Evolutionary conservation across 23 red algal genomes (phyloP).

Genomic region (Cyanidiococcus yangmingshanensis): DNA sequence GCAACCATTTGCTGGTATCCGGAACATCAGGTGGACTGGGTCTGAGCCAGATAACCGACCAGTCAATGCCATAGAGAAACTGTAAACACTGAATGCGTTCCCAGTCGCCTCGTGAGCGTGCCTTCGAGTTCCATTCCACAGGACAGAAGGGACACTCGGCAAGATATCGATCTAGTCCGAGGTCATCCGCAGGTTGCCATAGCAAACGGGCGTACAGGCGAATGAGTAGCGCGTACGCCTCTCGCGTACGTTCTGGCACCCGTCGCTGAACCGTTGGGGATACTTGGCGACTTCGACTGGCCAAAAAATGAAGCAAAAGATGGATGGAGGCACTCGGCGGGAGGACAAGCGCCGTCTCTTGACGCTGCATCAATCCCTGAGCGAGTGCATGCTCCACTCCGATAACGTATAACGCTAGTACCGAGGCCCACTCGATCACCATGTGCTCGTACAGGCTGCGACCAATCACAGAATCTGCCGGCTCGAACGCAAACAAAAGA

Average conservation of each 20-base stretch:
- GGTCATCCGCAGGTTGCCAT: not conserved
- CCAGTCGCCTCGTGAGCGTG: not conserved
- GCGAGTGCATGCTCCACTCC: not conserved
- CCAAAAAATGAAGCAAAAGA: not conserved
- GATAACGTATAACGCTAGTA: not conserved
- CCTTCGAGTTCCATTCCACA: not conserved
- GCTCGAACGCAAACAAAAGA: not conserved
- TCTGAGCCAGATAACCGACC: not conserved
- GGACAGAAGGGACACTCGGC: not conserved
- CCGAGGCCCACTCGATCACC: not conserved
- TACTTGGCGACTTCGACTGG: not conserved
- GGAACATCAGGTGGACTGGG: not conserved
- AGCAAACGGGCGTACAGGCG: not conserved
- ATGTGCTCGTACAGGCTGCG: not conserved
- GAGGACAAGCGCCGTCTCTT: no score
- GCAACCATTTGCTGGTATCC: not conserved
- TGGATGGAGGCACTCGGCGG: no score
- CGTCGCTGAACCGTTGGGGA: not conserved
- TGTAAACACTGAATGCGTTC: constrained; percentile 2
- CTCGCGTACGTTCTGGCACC: not conserved
- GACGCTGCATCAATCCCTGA: no score
- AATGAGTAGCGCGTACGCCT: not conserved
- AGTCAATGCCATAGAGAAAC: not conserved
- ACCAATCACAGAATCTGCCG: not conserved
- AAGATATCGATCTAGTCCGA: not conserved